These are phyloP conservation scores for Parsonsia alboflavescens DNA, from an alignment of 257 asterid species.

Conservation along the genomic window DNA sequence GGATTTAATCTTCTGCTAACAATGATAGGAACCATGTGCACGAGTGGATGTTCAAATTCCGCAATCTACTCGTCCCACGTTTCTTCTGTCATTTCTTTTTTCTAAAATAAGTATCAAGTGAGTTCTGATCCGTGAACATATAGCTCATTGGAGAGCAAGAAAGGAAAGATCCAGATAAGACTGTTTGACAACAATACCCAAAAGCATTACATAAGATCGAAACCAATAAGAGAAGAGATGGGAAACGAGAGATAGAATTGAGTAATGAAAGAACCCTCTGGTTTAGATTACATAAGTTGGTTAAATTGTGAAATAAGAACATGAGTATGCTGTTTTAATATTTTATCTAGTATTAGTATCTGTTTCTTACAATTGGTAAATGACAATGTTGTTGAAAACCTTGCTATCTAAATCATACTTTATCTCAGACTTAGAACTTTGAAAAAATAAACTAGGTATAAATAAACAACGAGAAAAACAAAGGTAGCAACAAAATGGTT, in stretches of 20 bases:
- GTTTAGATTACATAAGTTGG: not conserved
- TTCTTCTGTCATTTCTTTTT: no score
- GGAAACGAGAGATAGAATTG: not conserved
- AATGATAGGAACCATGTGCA: no score
- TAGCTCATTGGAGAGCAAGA: not conserved
- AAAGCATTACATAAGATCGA: not conserved
- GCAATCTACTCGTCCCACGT: no score
- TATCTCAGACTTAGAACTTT: not conserved
- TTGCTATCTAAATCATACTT: not conserved
- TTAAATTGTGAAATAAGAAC: not conserved
- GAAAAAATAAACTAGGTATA: not conserved
- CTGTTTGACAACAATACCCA: not conserved
- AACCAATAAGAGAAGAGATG: not conserved
- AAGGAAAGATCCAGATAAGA: not conserved
- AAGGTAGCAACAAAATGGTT: not conserved
- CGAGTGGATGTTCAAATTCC: no score
- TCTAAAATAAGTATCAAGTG: no score
- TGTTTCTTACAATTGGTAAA: not conserved
- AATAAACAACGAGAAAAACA: not conserved
- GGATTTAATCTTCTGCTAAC: no score
- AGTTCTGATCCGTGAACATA: not conserved
- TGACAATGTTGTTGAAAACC: not conserved
- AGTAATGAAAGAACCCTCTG: not conserved
- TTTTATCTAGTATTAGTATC: not conserved
- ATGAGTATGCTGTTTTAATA: not conserved